These are phyloP conservation scores for Oenanthe sinensis DNA, from an alignment of 129 eudicot genomes.

Conservation along the genomic window DNA sequence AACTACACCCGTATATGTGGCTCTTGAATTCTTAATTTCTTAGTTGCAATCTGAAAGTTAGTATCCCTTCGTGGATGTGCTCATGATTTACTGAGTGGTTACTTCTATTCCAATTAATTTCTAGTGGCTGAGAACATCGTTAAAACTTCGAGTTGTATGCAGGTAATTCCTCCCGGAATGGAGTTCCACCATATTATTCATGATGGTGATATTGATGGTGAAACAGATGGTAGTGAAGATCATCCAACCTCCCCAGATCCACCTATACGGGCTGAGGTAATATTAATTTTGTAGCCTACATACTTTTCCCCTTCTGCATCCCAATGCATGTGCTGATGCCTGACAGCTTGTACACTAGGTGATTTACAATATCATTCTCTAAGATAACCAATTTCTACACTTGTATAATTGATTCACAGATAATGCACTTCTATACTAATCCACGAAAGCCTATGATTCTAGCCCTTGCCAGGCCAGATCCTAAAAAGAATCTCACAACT, in stretches of 20 bases:
- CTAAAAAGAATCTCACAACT: slow-evolving; percentile 87
- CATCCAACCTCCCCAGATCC: slow-evolving; percentile 83
- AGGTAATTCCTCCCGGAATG: slow-evolving; percentile 99
- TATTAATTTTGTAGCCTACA: background rate
- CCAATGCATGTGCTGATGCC: background rate
- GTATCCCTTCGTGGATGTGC: background rate
- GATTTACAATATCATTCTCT: background rate
- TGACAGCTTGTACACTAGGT: background rate
- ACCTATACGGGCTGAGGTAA: slow-evolving; percentile 92
- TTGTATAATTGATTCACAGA: slow-evolving; percentile 26
- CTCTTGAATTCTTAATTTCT: background rate
- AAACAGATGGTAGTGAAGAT: slow-evolving; percentile 77
- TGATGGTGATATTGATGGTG: slow-evolving; percentile 88
- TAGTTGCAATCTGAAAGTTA: background rate
- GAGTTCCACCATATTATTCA: slow-evolving; percentile 91
- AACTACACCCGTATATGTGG: background rate
- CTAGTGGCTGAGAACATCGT: background rate
- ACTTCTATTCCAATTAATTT: background rate
- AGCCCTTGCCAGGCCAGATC: slow-evolving; percentile 99
- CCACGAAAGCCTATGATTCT: slow-evolving; percentile 97
- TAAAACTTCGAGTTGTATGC: slow-evolving; percentile 18
- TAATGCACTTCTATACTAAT: slow-evolving; percentile 98
- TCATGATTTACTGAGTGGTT: background rate
- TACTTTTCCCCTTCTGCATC: background rate
- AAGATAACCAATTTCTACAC: background rate